These are phyloP conservation scores for Phytophthora sojae DNA, from an alignment of 352 stramenopile species.

Conservation along the genomic window DNA sequence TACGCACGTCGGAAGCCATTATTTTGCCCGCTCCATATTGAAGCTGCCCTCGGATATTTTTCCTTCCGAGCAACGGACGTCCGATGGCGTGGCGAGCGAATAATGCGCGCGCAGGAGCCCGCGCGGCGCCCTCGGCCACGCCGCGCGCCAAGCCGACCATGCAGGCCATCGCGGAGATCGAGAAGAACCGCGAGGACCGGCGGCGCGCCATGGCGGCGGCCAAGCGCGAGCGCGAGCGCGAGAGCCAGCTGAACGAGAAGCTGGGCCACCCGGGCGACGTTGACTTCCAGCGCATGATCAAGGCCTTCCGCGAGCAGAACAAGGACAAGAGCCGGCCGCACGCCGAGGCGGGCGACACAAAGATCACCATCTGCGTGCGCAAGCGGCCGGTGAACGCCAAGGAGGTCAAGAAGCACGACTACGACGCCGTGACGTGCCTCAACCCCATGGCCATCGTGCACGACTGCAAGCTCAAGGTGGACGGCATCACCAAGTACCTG, in stretches of 20 bases:
- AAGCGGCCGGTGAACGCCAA: conserved; percentile 95
- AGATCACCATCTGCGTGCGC: conserved; percentile 97
- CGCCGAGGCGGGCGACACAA: conserved; percentile 61
- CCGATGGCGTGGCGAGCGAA: conserved; percentile 43
- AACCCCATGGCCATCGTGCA: conserved; percentile 96
- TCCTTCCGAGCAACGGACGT: conserved; percentile 12
- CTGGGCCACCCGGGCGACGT: conserved; percentile 87
- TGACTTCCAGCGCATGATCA: conserved; percentile 94
- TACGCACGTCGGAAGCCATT: neutral
- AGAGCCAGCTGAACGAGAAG: conserved; percentile 86
- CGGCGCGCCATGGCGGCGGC: conserved; percentile 85
- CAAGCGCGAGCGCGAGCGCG: conserved; percentile 86
- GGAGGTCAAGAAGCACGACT: conserved; percentile 93
- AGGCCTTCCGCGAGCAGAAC: conserved; percentile 84
- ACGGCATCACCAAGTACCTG: conserved; percentile 99
- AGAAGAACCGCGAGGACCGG: conserved; percentile 86
- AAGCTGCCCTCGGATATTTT: neutral
- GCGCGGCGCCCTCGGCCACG: conserved; percentile 17
- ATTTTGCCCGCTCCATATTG: neutral
- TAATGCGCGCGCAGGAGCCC: conserved; percentile 15
- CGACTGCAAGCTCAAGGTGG: conserved; percentile 97
- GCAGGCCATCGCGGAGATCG: conserved; percentile 81
- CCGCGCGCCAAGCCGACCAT: conserved; percentile 67
- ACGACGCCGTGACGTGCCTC: conserved; percentile 96
- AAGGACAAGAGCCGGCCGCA: conserved; percentile 60